phyloP scores from a whole-genome alignment of 2,329 filamentous ascomycete genomes.

The Trichoderma atrobrunneum region DNA sequence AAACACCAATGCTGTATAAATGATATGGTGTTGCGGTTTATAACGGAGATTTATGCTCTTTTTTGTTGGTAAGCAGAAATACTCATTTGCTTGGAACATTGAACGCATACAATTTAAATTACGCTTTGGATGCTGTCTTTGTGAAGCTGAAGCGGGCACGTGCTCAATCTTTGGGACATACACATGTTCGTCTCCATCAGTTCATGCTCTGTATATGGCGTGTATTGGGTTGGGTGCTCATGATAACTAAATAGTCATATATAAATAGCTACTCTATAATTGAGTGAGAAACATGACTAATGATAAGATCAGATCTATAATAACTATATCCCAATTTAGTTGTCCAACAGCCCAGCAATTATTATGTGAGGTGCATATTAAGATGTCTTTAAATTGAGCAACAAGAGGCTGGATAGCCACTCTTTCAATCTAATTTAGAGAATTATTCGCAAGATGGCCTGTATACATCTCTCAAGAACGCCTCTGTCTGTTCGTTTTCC shows the following conservation, averaged over 20 bases:
- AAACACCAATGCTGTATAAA: neutral
- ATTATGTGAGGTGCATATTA: neutral
- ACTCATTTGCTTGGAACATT: neutral
- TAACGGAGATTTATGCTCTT: neutral
- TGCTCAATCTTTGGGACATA: neutral
- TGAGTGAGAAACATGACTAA: neutral
- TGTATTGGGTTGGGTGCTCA: neutral
- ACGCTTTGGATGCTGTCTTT: neutral
- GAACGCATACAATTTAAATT: neutral
- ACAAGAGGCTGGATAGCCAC: neutral
- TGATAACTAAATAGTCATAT: neutral
- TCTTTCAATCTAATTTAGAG: neutral
- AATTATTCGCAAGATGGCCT: neutral
- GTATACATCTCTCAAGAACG: neutral
- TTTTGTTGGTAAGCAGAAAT: neutral
- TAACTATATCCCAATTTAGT: neutral
- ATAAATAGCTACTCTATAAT: neutral
- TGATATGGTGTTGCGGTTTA: neutral
- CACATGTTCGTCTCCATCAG: neutral
- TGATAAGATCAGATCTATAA: neutral
- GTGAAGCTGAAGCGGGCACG: neutral
- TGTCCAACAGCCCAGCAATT: neutral
- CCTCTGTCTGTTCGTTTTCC: constrained; percentile 4
- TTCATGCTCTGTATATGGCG: neutral
- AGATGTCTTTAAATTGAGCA: too few species aligned